These are phyloP conservation scores for Eleusine indica DNA, from an alignment of 176 grass and related monocot genomes.

Conservation along the genomic window DNA sequence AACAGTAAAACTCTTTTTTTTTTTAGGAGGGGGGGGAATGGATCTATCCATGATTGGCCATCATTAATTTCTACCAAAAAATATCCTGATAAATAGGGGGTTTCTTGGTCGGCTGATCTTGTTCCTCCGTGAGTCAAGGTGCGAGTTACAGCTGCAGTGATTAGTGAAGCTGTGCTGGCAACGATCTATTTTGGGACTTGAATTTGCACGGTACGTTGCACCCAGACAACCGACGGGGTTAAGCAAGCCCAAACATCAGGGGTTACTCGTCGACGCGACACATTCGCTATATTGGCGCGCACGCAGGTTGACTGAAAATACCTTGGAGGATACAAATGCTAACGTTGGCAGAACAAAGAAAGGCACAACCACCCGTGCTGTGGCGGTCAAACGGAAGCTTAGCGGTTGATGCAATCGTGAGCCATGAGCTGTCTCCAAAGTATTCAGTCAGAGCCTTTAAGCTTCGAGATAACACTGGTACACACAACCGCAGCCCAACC, in stretches of 20 bases:
- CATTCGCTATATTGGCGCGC: constrained; percentile 20
- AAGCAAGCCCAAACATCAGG: neutral
- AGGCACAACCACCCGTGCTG: neutral
- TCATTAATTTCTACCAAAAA: neutral
- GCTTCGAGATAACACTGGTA: neutral
- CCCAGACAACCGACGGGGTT: neutral
- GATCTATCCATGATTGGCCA: too few relatives aligned
- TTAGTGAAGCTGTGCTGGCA: neutral
- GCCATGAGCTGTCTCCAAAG: neutral
- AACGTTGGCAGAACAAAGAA: constrained; percentile 41
- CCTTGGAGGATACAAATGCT: constrained; percentile 35
- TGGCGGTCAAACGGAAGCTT: constrained; percentile 35
- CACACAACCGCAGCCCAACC: neutral
- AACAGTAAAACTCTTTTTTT: too few relatives aligned
- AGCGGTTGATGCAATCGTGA: neutral
- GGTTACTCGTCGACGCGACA: constrained; percentile 24
- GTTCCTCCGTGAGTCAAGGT: neutral
- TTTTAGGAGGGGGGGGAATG: too few relatives aligned
- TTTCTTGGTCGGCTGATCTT: neutral
- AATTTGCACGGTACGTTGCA: neutral
- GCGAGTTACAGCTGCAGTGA: neutral
- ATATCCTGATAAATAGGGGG: neutral
- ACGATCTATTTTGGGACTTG: neutral
- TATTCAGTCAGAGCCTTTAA: constrained; percentile 18
- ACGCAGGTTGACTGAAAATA: constrained; percentile 34